Percentiles rank a stretch among this genome's conserved stretches.
Evolutionary conservation across 768 basidiomycete species (phyloP).

Genomic region (Rhodotorula graminis): DNA sequence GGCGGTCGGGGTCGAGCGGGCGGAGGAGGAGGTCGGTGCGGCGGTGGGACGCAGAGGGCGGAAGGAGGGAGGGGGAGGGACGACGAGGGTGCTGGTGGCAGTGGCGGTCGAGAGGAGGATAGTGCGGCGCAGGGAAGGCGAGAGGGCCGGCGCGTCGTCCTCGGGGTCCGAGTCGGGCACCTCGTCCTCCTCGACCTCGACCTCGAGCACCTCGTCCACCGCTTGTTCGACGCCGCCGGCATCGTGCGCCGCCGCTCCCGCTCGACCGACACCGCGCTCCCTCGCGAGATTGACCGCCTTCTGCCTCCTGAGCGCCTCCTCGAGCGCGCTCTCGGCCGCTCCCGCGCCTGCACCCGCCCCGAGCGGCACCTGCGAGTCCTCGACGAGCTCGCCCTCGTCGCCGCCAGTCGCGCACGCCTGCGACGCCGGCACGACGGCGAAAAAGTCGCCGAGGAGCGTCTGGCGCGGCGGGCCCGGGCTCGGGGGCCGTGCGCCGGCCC

Average conservation of each 20-base stretch:
- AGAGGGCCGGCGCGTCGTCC: constrained; percentile 2
- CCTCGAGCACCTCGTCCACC: background rate
- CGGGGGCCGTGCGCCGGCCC: background rate
- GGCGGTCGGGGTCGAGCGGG: no score
- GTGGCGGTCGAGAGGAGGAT: no score
- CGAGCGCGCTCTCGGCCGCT: background rate
- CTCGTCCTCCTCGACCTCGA: background rate
- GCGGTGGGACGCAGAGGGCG: background rate
- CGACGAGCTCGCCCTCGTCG: background rate
- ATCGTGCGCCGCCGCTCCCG: background rate
- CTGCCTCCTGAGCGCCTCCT: background rate
- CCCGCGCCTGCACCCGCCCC: background rate
- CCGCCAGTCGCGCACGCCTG: background rate
- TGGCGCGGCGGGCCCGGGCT: constrained; percentile 2
- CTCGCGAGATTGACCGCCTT: background rate
- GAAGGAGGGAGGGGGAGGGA: no score
- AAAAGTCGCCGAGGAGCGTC: constrained; percentile 10
- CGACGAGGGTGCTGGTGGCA: no score
- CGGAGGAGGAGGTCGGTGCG: no score
- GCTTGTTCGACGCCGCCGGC: background rate
- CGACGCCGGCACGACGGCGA: background rate
- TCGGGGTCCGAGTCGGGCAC: constrained; percentile 22
- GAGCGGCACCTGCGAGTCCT: background rate
- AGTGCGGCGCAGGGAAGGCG: background rate
- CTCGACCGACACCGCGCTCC: background rate